phyloP scores from a whole-genome alignment of 768 basidiomycete genomes.

The Tylopilus balloui region DNA sequence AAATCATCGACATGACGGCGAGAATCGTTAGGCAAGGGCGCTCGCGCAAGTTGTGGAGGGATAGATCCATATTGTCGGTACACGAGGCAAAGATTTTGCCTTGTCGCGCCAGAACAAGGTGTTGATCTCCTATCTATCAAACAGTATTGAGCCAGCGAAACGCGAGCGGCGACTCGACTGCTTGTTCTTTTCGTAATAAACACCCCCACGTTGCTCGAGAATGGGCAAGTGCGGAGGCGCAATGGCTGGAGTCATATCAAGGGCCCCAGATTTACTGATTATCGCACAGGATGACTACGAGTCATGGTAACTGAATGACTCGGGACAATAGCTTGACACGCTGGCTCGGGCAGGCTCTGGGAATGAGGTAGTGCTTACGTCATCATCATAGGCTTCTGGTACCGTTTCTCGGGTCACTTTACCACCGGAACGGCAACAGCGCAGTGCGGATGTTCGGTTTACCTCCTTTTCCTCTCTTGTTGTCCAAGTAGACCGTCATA shows the following conservation, averaged over 20 bases:
- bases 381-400: slow-evolving; percentile 15
- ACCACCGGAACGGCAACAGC: slow-evolving; percentile 16
- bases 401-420: slow-evolving; percentile 13
- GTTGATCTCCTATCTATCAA: neutral
- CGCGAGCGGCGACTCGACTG: neutral
- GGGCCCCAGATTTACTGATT: neutral
- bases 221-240: too few relatives aligned
- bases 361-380: slow-evolving; percentile 24
- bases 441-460: slow-evolving; percentile 18
- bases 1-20: slow-evolving; percentile 7
- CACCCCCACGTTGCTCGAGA: neutral
- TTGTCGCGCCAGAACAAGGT: neutral
- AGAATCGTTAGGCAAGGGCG: neutral
- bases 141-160: neutral
- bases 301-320: slow-evolving; percentile 1
- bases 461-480: slow-evolving; percentile 18
- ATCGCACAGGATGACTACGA: slow-evolving; percentile 2
- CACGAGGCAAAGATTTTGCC: neutral
- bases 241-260: neutral
- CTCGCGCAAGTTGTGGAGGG: neutral
- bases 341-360: slow-evolving; percentile 10
- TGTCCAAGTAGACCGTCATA: slow-evolving; percentile 23
- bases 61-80: neutral
- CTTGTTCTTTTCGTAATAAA: neutral
- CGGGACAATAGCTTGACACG: slow-evolving; percentile 1